Evolutionary conservation across 2,329 filamentous ascomycete species (phyloP).

Genomic region (Exserohilum rostratum): DNA sequence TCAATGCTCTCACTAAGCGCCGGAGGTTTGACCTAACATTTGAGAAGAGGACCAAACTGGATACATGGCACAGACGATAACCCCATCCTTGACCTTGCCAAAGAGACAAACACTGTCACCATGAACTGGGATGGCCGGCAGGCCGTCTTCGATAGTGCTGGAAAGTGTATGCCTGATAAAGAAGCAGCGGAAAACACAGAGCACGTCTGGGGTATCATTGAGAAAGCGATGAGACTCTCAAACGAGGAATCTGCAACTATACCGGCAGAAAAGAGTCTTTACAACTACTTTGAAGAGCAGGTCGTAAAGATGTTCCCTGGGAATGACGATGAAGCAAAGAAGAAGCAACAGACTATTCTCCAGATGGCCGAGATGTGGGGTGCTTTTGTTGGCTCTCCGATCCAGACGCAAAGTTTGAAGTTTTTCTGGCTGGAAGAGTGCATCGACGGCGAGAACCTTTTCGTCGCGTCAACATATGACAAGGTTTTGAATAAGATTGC

Average conservation of each 20-base stretch:
- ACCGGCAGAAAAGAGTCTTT: conserved; percentile 58
- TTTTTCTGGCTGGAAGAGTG: conserved; percentile 82
- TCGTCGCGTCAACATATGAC: conserved; percentile 66
- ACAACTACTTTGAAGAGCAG: conserved; percentile 62
- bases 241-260: conserved; percentile 63
- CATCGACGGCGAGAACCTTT: conserved; percentile 72
- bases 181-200: conserved; percentile 51
- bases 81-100: conserved; percentile 70
- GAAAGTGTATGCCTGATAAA: conserved; percentile 55
- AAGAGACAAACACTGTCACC: conserved; percentile 62
- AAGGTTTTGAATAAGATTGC: conserved; percentile 66
- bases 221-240: conserved; percentile 70
- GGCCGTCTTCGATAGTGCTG: conserved; percentile 63
- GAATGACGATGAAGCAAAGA: conserved; percentile 47
- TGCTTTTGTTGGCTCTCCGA: conserved; percentile 70
- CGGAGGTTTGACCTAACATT: not conserved
- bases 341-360: conserved; percentile 57
- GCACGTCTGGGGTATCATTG: conserved; percentile 71
- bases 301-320: conserved; percentile 51
- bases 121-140: conserved; percentile 62
- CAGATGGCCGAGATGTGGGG: conserved; percentile 71
- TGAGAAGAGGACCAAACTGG: conserved; percentile 73
- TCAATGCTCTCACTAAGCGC: not conserved
- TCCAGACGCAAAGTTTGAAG: conserved; percentile 70
- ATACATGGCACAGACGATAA: conserved; percentile 76